Base-by-base conservation (phyloP, 2,329 filamentous ascomycete genomes). In the Phaeosphaeriaceae sp. region DNA sequence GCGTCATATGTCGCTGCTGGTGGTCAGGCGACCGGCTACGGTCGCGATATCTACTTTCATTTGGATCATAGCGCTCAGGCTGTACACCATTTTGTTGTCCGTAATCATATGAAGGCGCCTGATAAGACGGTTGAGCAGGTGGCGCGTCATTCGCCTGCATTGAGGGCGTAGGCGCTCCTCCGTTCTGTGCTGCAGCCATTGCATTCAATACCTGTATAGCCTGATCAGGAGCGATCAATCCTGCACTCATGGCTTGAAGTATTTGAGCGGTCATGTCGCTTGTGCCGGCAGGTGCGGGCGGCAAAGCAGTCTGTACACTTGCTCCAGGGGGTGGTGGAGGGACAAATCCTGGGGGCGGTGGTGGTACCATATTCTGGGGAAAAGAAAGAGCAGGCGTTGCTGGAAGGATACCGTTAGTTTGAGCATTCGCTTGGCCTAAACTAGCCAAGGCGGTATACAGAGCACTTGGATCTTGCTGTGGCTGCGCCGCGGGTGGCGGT, bases 1-100 rank as follows among this genome's bases (percentile, higher is more conserved):
- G 68, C 49, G 71, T 69, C 51, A 85, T 84, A 66, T 83, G 87
- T 61, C 85, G 83, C 67, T 88, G 88, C 83, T 90, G 91, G 66
- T 87, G 89, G 57, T 89, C 88, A 65, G 74, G 74, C 21, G 74
- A 76, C 51, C 93, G 91, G 64, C 72, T 74, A 65, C 73, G 73
- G 48, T 76, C 73, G 60, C 74, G 73, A 62, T 72, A 72, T 64
- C 71, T 76, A 67, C 59, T 67, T 52, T 69, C 69, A 59, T 71
- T 68, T 40, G 71, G 71, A 27, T 74, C 72, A 72, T 65, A 70
- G 31, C 68, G 63, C 20, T 72, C 65, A 57, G 55, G 57, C 46
- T 68, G 69, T 40, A 45, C 54, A 61, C 67, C 65, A 55, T 68
- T 72, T 21, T 65, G 66, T 40, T 51, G 51, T 31, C 49, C 54